Percentiles rank a stretch among this genome's conserved stretches.
Conservation (phyloP, 306 rosid genomes). For the Rubus idaeus region DNA sequence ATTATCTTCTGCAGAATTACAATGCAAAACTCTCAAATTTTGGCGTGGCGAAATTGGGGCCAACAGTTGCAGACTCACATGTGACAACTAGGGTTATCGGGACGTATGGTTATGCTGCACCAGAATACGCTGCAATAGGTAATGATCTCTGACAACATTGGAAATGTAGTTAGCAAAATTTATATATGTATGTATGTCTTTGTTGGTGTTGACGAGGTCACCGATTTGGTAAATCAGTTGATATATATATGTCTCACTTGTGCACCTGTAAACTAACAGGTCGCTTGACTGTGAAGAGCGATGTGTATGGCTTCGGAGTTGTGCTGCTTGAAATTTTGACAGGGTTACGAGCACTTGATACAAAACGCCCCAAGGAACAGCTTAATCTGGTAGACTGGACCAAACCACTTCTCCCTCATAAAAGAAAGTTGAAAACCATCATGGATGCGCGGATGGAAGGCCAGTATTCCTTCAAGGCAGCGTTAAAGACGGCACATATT, state of each 20-base stretch:
- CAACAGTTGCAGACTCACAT: conserved; percentile 60
- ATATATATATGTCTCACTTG: background rate
- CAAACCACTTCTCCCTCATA: conserved; percentile 46
- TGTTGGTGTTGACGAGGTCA: background rate
- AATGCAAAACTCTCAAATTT: conserved; percentile 80
- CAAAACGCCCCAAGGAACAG: conserved; percentile 36
- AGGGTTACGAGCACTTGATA: conserved; percentile 57
- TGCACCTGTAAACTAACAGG: conserved; percentile 41
- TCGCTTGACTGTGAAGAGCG: conserved; percentile 77
- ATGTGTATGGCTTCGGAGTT: conserved; percentile 86
- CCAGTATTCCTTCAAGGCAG: too few relatives aligned
- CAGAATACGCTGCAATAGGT: conserved; percentile 82
- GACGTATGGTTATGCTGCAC: conserved; percentile 83
- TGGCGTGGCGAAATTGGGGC: conserved; percentile 82
- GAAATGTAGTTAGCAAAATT: background rate
- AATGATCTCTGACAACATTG: conserved; percentile 11
- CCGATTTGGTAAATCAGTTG: background rate
- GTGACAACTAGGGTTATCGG: conserved; percentile 71
- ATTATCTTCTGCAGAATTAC: conserved; percentile 43
- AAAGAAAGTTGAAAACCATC: conserved; percentile 39
- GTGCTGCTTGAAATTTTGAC: conserved; percentile 77
- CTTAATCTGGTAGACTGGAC: conserved; percentile 70
- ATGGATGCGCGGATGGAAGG: too few relatives aligned
- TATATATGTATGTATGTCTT: background rate
- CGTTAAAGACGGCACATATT: too few relatives aligned